phyloP scores from a whole-genome alignment of 306 rosid genomes.

The Parietaria judaica region DNA sequence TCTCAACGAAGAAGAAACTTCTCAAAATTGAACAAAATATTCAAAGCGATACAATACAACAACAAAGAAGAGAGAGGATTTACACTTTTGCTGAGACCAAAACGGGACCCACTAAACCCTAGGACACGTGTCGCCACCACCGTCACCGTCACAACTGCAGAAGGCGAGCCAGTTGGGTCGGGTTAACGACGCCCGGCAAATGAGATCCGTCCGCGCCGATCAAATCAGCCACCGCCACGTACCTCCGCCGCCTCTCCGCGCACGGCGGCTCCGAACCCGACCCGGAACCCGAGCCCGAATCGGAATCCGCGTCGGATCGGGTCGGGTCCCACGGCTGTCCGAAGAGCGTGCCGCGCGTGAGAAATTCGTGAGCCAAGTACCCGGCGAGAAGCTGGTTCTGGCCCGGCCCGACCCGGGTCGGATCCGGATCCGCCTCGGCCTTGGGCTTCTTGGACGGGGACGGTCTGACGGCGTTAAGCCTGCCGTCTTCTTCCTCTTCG shows the following conservation, averaged over 20 bases:
- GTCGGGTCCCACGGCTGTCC: slow-evolving; percentile 57
- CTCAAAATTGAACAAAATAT: too few species aligned
- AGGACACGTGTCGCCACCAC: slow-evolving; percentile 27
- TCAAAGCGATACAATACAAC: neutral
- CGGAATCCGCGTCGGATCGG: slow-evolving; percentile 10
- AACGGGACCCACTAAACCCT: slow-evolving; percentile 19
- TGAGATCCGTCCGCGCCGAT: slow-evolving; percentile 53
- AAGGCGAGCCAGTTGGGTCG: slow-evolving; percentile 63
- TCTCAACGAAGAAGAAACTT: neutral
- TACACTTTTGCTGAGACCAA: neutral
- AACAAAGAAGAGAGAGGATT: slow-evolving; percentile 3
- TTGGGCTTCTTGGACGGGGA: slow-evolving; percentile 25
- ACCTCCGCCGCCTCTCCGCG: slow-evolving; percentile 33
- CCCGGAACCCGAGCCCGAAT: slow-evolving; percentile 11
- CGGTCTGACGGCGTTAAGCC: slow-evolving; percentile 38
- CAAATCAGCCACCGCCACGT: slow-evolving; percentile 59
- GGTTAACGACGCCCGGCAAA: slow-evolving; percentile 68
- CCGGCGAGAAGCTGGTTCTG: slow-evolving; percentile 60
- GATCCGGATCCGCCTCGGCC: slow-evolving; percentile 22
- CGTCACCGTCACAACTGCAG: slow-evolving; percentile 43
- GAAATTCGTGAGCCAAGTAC: slow-evolving; percentile 80
- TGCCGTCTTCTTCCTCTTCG: slow-evolving; percentile 35
- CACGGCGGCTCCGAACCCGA: slow-evolving; percentile 20
- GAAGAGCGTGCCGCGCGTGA: slow-evolving; percentile 61
- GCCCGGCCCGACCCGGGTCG: slow-evolving; percentile 5